A percentile compares a stretch with the other conserved stretches of the same genome.
These are phyloP conservation scores for Eimeria praecox DNA, from an alignment of 169 alveolate species.

Conservation along the genomic window DNA sequence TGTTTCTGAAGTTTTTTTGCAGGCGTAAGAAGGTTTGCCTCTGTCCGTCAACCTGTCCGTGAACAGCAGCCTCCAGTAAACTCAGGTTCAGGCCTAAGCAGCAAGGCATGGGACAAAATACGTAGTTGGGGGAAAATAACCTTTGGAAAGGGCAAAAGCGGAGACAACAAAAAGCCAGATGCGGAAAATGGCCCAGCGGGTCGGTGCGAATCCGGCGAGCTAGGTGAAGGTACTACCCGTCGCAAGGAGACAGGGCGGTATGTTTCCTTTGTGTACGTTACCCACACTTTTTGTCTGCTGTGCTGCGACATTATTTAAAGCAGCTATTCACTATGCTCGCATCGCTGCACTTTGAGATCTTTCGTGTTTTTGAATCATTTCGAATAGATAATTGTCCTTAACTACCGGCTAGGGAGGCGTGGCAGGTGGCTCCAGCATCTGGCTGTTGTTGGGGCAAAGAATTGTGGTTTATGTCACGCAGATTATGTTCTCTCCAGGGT, in stretches of 20 bases:
- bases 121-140: conserved; percentile 24
- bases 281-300: not conserved
- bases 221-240: not conserved
- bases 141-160: conserved; percentile 3
- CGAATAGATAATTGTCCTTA: not conserved
- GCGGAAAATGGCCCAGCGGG: not conserved
- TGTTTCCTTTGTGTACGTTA: not conserved
- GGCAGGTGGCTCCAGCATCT: not conserved
- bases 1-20: not conserved
- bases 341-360: not conserved
- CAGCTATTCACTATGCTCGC: not conserved
- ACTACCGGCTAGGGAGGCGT: not conserved
- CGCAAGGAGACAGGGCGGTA: conserved; percentile 13
- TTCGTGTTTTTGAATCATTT: not conserved
- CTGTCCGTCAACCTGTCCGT: conserved; percentile 12
- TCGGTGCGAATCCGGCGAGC: not conserved
- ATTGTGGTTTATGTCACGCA: not conserved
- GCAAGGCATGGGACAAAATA: conserved; percentile 41
- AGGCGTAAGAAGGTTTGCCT: conserved; percentile 47
- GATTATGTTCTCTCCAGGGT: not conserved
- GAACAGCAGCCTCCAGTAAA: not conserved
- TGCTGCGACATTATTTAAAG: not conserved
- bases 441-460: not conserved
- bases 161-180: not conserved
- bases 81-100: conserved; percentile 8